Base-by-base conservation (phyloP, 1,284 basidiomycete genomes). In the Ganoderma leucocontextum region DNA sequence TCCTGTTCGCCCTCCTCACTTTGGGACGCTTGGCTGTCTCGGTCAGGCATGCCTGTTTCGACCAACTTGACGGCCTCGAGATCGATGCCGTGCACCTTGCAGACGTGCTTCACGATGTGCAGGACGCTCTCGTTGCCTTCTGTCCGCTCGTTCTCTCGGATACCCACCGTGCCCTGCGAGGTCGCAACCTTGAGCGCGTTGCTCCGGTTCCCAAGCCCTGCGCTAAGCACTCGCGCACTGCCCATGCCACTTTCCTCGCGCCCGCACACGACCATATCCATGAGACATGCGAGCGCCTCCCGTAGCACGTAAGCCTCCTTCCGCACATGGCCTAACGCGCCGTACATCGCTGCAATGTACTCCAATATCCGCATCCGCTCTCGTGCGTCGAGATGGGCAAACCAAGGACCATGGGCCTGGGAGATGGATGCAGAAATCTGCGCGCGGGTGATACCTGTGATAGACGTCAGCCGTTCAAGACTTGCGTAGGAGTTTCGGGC, bases 281-380 rank as follows among this genome's bases (percentile, higher is more conserved):
- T 86, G 61, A 95, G 79, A 68, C 91, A 91, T 33, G 92, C 93
- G 42, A 95, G 82, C 38, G 96, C 86, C 76, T 97, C 95, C 17
- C 96, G 85, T n/a, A 95, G 84, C 39, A 95, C 83, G 72, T 93
- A 93, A 0, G 91, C 92, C 80, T 97, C 95, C 78, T 96, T 97
- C 62, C 96, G 85, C 63, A 84, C 87, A 78, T 95, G 93, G 9
- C 93, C 94, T 2, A 98, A 78, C 73, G 88, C 91, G 12, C 91
- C 86, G 78, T 93, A 96, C 60, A 95, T 80, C 70, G 89, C 89
- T 0, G 92, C 92, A 53, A 91, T 87, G 47, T 87, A 86, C 70
- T 92, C 89, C 52, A 95, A 82, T 12, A 92, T 81, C 12, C 85
- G 82, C 39, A 97, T 85, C 41, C 95, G 89, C 72, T 95, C 93